Evolutionary conservation across 2,329 filamentous ascomycete species (phyloP), one percentile per base, ranked within the genome.

Genomic region (Fusarium devonianum): DNA sequence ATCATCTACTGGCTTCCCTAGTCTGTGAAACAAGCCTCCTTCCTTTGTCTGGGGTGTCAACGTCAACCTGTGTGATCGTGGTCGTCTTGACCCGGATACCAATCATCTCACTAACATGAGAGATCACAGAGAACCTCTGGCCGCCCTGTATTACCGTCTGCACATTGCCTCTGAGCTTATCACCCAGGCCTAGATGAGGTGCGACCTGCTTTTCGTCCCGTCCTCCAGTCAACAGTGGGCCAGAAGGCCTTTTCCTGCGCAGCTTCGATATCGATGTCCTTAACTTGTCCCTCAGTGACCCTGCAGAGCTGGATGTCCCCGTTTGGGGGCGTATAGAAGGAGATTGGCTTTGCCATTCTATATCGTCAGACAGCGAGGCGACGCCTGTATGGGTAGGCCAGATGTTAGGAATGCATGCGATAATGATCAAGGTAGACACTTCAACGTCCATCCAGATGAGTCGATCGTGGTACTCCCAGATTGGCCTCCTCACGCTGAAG

Each of bases 361-460:
- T 44, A 12, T 38, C 48, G 28, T 7, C 26, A 3, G 35, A 36
- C 6, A 34, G 30, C 11, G n/a, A n/a, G n/a, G 16, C 13, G 13
- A 29, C 29, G 7, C 51, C 37, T 12, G 41, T 38, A 22, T 39
- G 41, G 28, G 35, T 37, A 17, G 67, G 61, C 36, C 73, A 68
- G 9, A 75, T 71, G 1, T 69, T 70, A 2, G 75, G 75, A 4
- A 77, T 63, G 25, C 71, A 75, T 21, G 69, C 69, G 16, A 75
- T 70, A 23, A 77, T 68, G 30, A 77, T 67, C n/a, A 75, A 70
- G 0, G 72, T 66, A 1, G 74, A 68, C 4, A 75, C 65, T 58
- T 78, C 75, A 18, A 77, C 56, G 2, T 73, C 73, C 3, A 71
- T 73, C 75, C 75, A 78, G 35, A 77, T 65, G n/a, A 75, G 50